Base-by-base conservation (phyloP, 2,329 filamentous ascomycete genomes). In the Alternaria triticimaculans region DNA sequence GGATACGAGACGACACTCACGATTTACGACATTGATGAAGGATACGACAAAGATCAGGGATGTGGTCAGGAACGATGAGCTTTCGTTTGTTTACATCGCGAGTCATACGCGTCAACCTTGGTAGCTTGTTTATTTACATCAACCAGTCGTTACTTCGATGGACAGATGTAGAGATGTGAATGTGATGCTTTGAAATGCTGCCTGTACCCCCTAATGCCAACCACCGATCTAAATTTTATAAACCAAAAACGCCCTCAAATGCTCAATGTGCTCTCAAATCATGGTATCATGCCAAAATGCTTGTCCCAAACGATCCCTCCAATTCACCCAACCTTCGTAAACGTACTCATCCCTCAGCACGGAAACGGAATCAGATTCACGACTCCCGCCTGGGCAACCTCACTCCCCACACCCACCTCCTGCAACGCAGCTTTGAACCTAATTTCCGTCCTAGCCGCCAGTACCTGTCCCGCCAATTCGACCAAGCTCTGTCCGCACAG, bases 401-500 rank as follows among this genome's bases (percentile, higher is more conserved):
- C 64, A 6, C 57, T 56, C 5, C 56, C 45, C 12, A 55, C 65
- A 26, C 72, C 71, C 23, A 73, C 62, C 5, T 67, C 65, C 25
- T 56, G 62, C 46, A 76, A 30, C 61, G 73, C 62, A 3, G 63
- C 65, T 30, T 68, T 68, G 37, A 77, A 66, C 56, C 68, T 61
- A 8, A 74, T 65, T 57, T 77, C 73, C 25, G 66, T 74, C 60
- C 74, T 70, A 26, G 69, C 73, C 53, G 75, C 70, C 45, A 78
- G 53, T 20, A 77, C 72, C 57, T 77, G 75, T 9, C 75, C 72
- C 1, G 73, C 74, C 21, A 78, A 45, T 26, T 74, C 59, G 43
- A 76, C 60, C 33, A 78, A 62, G 6, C 69, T 67, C 28, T 68
- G 61, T 25, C 53, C 64, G 26, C 61, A 54, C 33, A 78, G 60